A percentile compares a stretch with the other conserved stretches of the same genome.
phyloP scores from a whole-genome alignment of 1,284 basidiomycete genomes.

The Athelia sp. region DNA sequence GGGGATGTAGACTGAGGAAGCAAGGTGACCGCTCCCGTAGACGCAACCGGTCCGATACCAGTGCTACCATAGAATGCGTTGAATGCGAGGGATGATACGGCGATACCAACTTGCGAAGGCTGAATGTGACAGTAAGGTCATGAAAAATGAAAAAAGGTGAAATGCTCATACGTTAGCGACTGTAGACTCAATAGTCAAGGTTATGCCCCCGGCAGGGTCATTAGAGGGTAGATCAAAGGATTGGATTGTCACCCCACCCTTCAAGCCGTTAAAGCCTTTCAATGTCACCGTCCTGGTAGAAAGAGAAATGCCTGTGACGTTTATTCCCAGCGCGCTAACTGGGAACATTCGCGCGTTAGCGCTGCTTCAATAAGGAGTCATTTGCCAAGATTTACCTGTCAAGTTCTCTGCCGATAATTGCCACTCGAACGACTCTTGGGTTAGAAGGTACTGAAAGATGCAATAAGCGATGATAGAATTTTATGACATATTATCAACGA shows the following conservation, averaged over 20 bases:
- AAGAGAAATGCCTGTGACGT: constrained; percentile 51
- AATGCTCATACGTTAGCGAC: constrained; percentile 49
- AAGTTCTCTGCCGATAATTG: constrained; percentile 66
- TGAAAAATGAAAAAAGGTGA: constrained; percentile 1
- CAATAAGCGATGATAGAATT: not conserved
- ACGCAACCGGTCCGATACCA: constrained; percentile 57
- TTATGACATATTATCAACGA: constrained; percentile 2
- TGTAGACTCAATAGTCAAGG: constrained; percentile 59
- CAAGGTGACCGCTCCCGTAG: constrained; percentile 47
- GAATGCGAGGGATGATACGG: constrained; percentile 61
- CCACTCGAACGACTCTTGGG: constrained; percentile 70
- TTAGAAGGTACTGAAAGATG: constrained; percentile 44
- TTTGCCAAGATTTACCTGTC: constrained; percentile 33
- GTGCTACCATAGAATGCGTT: constrained; percentile 49
- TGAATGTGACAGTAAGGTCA: constrained; percentile 17
- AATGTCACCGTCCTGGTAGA: constrained; percentile 59
- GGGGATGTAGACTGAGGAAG: constrained; percentile 49
- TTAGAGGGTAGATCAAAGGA: constrained; percentile 72
- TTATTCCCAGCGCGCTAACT: constrained; percentile 57
- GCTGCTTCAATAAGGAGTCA: too few relatives aligned
- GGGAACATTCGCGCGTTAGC: not conserved
- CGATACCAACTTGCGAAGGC: constrained; percentile 77
- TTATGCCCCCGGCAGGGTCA: constrained; percentile 74
- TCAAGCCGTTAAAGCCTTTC: constrained; percentile 70
- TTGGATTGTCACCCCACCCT: constrained; percentile 59